Percentiles rank a stretch among this genome's conserved stretches.
Evolutionary conservation across 306 rosid species (phyloP).

Genomic region (Prunus salicina): DNA sequence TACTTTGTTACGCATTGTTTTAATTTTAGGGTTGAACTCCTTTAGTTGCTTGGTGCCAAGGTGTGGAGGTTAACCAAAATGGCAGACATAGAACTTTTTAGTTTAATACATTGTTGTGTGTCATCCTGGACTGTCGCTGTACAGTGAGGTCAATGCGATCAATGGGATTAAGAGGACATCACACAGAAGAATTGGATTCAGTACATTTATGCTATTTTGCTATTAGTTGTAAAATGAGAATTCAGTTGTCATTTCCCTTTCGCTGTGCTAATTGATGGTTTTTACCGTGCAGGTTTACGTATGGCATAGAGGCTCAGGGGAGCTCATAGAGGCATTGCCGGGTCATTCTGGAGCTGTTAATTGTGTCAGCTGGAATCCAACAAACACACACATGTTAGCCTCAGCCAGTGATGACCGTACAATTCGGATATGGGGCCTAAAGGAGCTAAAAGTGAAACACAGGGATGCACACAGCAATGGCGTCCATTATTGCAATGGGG

Average conservation of each 20-base stretch:
- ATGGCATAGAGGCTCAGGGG: conserved; percentile 83
- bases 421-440: conserved; percentile 92
- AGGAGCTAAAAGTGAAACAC: conserved; percentile 50
- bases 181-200: background rate
- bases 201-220: background rate
- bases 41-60: background rate
- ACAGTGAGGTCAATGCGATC: background rate
- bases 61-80: background rate
- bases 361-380: conserved; percentile 96
- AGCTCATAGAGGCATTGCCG: conserved; percentile 63
- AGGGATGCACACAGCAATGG: conserved; percentile 68
- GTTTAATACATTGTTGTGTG: background rate
- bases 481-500: conserved; percentile 79
- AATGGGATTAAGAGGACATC: background rate
- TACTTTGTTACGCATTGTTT: background rate
- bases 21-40: background rate
- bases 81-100: background rate
- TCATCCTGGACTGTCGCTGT: background rate
- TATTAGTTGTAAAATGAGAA: background rate
- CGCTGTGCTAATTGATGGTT: conserved; percentile 16
- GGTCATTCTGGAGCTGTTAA: conserved; percentile 98
- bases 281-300: conserved; percentile 67
- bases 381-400: conserved; percentile 93
- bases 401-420: conserved; percentile 96
- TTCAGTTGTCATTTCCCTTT: background rate